Evolutionary conservation across 345 rosid species (phyloP), one percentile per base, ranked within the genome.

Genomic region (Citrus cavaleriei): DNA sequence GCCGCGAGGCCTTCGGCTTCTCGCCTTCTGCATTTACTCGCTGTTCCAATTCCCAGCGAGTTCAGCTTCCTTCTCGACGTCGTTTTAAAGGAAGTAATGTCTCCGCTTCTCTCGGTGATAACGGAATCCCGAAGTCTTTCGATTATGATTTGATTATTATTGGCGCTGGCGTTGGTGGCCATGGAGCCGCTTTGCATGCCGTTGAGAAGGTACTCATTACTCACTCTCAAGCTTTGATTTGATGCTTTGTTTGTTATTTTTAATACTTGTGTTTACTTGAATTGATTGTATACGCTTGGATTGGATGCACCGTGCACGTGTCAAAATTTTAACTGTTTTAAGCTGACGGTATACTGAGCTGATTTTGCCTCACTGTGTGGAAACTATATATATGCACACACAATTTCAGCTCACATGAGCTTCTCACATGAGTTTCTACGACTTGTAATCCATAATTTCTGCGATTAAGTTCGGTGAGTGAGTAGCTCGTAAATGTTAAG

Each of bases 111-210:
- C 55, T 79, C 4, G 73, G 78, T 10, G 84, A 67, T 73, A 93
- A 96, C 71, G 98, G 97, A 32, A 88, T 93, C 3, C 84, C 91
- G 0, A 87, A 88, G 84, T 87, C 94, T 27, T 96, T 94, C 67
- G 97, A 96, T 80, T 96, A 96, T 79, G 99, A 94, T 84, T 82
- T 96, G 87, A 77, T 94, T 83, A 96, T 96, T 69, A 90, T 94
- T 25, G 99, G 99, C 38, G 98, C 99, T 57, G 99, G 98, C 66
- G 99, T 96, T 25, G 98, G 99, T 19, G 99, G 98, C 5, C 99
- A 94, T 61, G 98, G 99, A 46, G 98, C 99, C 73, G 99, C 98
- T 2, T 90, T 97, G 55, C 98, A 97, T 70, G 98, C 99, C 68
- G 98, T 94, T 25, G 99, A 93, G 84, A 96, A 93, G 95, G 98